Conservation (phyloP, 495 filamentous ascomycete species). For the Penicillium ucsense region DNA sequence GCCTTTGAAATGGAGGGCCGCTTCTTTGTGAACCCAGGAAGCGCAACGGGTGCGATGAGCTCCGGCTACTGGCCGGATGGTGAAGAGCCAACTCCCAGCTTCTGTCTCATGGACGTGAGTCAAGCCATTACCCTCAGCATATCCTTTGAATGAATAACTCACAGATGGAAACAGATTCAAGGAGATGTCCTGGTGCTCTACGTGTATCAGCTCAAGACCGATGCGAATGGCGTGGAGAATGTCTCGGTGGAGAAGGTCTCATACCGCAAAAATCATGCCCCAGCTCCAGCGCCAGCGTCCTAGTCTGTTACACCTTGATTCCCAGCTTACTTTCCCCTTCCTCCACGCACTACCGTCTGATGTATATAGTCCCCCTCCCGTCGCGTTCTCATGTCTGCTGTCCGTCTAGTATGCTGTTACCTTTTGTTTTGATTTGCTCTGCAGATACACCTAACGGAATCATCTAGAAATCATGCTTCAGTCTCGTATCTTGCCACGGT, state of each 20-base stretch:
- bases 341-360: not conserved
- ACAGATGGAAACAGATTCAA: slow-evolving; percentile 59
- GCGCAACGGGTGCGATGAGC: slow-evolving; percentile 75
- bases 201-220: slow-evolving; percentile 91
- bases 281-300: slow-evolving; percentile 17
- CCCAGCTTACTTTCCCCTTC: not conserved
- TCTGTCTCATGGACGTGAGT: slow-evolving; percentile 98
- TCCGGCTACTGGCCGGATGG: slow-evolving; percentile 60
- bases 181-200: slow-evolving; percentile 94
- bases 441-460: slow-evolving; percentile 13
- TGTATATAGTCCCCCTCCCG: slow-evolving; percentile 27
- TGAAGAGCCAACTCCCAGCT: slow-evolving; percentile 86
- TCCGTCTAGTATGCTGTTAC: slow-evolving; percentile 1
- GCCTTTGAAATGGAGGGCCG: slow-evolving; percentile 98
- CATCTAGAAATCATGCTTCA: not conserved
- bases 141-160: not conserved
- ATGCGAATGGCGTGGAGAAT: slow-evolving; percentile 78
- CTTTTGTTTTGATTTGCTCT: slow-evolving; percentile 7
- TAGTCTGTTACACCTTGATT: not conserved
- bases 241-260: slow-evolving; percentile 97
- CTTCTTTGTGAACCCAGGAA: slow-evolving; percentile 98
- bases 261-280: slow-evolving; percentile 68
- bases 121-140: not conserved
- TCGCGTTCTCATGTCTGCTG: slow-evolving; percentile 6
- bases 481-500: not conserved